Conservation (phyloP, 139 green algal species). For the Chlorella sp. region DNA sequence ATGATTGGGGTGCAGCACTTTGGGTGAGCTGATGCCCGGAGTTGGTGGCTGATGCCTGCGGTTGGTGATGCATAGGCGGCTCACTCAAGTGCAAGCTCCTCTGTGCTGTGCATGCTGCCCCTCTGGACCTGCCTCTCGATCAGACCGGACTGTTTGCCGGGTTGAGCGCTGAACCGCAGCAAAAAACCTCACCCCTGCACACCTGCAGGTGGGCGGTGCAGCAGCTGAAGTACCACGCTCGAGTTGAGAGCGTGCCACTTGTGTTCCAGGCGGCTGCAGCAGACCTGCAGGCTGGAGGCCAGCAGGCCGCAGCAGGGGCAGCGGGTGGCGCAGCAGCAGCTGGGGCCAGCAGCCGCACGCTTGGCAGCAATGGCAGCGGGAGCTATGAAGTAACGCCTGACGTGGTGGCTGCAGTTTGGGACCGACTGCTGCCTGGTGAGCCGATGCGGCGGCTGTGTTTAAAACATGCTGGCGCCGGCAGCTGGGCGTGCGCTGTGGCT, state of each 20-base stretch:
- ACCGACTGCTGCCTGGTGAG: slow-evolving; percentile 34
- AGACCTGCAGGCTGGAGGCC: slow-evolving; percentile 19
- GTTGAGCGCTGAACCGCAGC: too few relatives aligned
- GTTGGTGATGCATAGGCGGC: too few relatives aligned
- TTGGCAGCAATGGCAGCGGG: too few relatives aligned
- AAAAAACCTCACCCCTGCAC: too few relatives aligned
- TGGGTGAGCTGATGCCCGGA: slow-evolving; percentile 40
- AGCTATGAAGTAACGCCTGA: not conserved
- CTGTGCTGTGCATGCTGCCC: too few relatives aligned
- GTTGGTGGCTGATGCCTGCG: too few relatives aligned
- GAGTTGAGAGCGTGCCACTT: slow-evolving; percentile 52
- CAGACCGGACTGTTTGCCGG: too few relatives aligned
- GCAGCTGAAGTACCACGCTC: slow-evolving; percentile 57
- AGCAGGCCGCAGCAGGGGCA: not conserved
- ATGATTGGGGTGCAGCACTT: slow-evolving; percentile 77
- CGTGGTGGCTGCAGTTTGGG: slow-evolving; percentile 43
- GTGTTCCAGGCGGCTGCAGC: slow-evolving; percentile 55
- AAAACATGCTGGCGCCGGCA: not conserved
- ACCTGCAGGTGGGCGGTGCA: slow-evolving; percentile 50
- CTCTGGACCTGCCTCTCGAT: too few relatives aligned
- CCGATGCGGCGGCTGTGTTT: not conserved
- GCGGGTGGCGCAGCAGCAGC: not conserved
- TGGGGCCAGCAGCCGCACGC: too few relatives aligned
- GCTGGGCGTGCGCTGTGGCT: not conserved
- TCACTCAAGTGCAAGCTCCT: too few relatives aligned